Percentiles rank a stretch among this genome's conserved stretches.
phyloP scores from a whole-genome alignment of 495 filamentous ascomycete species.

The Aspergillus ellipticus region DNA sequence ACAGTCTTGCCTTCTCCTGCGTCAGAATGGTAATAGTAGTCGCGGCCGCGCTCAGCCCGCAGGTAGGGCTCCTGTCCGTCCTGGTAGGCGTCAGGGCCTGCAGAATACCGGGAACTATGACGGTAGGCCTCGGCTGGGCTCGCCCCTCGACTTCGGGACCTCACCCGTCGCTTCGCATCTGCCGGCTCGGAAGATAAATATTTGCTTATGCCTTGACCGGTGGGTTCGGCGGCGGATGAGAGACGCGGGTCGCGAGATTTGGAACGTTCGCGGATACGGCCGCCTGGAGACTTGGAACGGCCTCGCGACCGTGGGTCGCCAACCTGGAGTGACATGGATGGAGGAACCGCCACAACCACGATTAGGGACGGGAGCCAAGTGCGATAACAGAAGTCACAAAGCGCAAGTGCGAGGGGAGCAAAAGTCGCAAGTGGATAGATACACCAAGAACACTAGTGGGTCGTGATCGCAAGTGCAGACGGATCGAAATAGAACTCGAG shows the following conservation, averaged over 20 bases:
- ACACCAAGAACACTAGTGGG: neutral
- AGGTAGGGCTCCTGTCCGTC: slow-evolving; percentile 20
- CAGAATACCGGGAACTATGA: slow-evolving; percentile 38
- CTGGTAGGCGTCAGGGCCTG: slow-evolving; percentile 48
- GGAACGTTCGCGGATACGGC: slow-evolving; percentile 45
- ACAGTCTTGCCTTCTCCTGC: slow-evolving; percentile 13
- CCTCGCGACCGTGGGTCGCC: slow-evolving; percentile 56
- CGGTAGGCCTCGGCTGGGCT: slow-evolving; percentile 31
- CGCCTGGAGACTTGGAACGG: slow-evolving; percentile 56
- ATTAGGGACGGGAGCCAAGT: neutral
- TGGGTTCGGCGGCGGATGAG: slow-evolving; percentile 28
- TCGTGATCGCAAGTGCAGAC: neutral
- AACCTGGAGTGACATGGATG: slow-evolving; percentile 50
- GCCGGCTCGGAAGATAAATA: slow-evolving; percentile 23
- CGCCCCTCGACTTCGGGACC: slow-evolving; percentile 19
- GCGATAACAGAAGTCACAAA: slow-evolving; percentile 4
- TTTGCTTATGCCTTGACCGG: slow-evolving; percentile 16
- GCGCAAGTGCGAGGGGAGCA: neutral
- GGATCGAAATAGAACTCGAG: neutral
- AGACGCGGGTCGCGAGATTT: slow-evolving; percentile 45
- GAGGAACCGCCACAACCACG: slow-evolving; percentile 6
- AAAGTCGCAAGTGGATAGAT: neutral
- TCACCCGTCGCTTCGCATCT: slow-evolving; percentile 17
- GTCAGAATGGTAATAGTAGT: slow-evolving; percentile 37
- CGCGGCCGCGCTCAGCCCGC: slow-evolving; percentile 25